Evolutionary conservation across 495 filamentous ascomycete genomes (phyloP).

Genomic region (Hypoxylon lenormandii): DNA sequence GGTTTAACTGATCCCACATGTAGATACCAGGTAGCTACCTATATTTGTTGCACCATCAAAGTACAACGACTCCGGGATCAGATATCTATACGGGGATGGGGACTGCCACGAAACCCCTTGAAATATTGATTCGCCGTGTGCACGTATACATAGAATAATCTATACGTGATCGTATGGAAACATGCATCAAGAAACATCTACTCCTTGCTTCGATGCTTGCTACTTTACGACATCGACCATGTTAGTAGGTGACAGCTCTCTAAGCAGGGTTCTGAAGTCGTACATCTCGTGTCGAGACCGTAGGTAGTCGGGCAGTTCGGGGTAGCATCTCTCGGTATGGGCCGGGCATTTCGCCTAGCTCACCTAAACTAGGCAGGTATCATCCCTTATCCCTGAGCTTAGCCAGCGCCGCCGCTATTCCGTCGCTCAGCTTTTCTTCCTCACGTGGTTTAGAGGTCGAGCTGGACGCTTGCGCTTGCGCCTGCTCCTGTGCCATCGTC

Average conservation of each 20-base stretch:
- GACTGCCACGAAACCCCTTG: no score
- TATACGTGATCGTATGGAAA: constrained; percentile 32
- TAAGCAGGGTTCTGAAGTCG: constrained; percentile 8
- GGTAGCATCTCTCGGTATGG: constrained; percentile 21
- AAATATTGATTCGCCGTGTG: no score
- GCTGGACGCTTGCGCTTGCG: constrained; percentile 30
- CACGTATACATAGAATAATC: neutral
- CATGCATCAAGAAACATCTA: constrained; percentile 29
- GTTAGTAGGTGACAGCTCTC: neutral
- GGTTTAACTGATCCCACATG: neutral
- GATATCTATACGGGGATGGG: constrained; percentile 5
- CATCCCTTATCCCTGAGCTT: constrained; percentile 60
- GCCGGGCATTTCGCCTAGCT: constrained; percentile 24
- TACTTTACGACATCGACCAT: neutral
- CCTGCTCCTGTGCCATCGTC: constrained; percentile 35
- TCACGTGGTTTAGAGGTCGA: constrained; percentile 35
- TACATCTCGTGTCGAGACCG: neutral
- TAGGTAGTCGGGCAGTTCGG: neutral
- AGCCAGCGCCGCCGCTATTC: constrained; percentile 66
- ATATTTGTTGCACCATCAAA: no score
- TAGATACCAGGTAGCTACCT: no score
- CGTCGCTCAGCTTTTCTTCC: constrained; percentile 62
- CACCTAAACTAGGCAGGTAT: constrained; percentile 37
- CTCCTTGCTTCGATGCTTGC: constrained; percentile 22
- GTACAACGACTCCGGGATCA: neutral